These are phyloP conservation scores for Sporisorium sorghi DNA, from an alignment of 1,284 basidiomycete species.

Conservation along the genomic window DNA sequence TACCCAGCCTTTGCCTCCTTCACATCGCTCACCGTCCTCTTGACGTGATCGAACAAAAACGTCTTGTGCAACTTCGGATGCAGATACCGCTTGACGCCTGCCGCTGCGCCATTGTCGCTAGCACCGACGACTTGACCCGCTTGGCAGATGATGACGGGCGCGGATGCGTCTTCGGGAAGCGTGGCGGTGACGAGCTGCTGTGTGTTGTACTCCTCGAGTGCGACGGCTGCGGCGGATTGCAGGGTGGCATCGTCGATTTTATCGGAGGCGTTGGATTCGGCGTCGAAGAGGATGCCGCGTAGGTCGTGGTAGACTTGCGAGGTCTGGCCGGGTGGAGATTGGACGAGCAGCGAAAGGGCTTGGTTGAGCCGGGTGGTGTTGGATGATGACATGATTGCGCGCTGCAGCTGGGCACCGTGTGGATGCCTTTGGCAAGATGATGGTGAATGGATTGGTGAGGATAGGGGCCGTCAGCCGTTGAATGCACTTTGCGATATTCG, in stretches of 20 bases:
- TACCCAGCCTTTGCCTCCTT: slow-evolving; percentile 11
- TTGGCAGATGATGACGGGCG: slow-evolving; percentile 43
- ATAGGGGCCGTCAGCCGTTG: not conserved
- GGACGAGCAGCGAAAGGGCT: slow-evolving; percentile 42
- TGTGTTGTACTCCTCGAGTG: slow-evolving; percentile 55
- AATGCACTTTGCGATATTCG: not conserved
- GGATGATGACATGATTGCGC: slow-evolving; percentile 13
- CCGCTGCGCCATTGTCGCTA: not conserved
- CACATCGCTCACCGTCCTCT: slow-evolving; percentile 31
- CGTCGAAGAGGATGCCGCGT: slow-evolving; percentile 49
- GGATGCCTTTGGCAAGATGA: not conserved
- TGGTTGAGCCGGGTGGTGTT: slow-evolving; percentile 25
- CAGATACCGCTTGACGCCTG: slow-evolving; percentile 35
- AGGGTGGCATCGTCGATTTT: slow-evolving; percentile 39
- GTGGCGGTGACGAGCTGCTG: slow-evolving; percentile 49
- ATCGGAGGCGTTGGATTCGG: slow-evolving; percentile 33
- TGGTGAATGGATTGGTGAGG: not conserved
- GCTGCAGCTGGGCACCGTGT: not conserved
- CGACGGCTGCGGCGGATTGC: slow-evolving; percentile 33
- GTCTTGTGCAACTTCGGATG: slow-evolving; percentile 36
- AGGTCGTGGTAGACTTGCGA: slow-evolving; percentile 59
- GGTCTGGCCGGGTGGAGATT: slow-evolving; percentile 58
- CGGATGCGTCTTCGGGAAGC: slow-evolving; percentile 5
- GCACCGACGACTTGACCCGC: slow-evolving; percentile 24
- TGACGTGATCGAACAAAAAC: slow-evolving; percentile 48